These are phyloP conservation scores for Amaranthus tricolor DNA, from an alignment of 179 eudicot genomes.

Conservation along the genomic window DNA sequence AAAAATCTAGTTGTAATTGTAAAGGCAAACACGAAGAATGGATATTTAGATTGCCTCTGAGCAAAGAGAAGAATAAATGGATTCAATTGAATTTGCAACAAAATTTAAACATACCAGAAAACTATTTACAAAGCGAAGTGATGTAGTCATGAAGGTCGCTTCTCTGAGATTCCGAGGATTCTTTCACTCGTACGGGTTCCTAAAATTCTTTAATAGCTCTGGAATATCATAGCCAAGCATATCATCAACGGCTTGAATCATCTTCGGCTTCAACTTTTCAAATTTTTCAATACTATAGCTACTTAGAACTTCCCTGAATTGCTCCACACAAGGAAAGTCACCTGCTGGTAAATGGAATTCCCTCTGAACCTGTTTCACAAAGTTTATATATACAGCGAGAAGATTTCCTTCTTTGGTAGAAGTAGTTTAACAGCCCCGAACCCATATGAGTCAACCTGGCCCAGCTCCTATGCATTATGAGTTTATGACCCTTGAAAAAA, in stretches of 20 bases:
- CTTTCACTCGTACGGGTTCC: constrained; percentile 70
- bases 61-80: constrained; percentile 6
- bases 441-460: too few relatives aligned
- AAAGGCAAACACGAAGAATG: neutral
- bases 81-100: neutral
- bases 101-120: constrained; percentile 9
- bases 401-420: neutral
- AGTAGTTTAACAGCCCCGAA: neutral
- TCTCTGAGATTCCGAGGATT: neutral
- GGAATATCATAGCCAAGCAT: constrained; percentile 94
- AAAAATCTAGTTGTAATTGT: neutral
- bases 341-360: constrained; percentile 84
- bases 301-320: constrained; percentile 62
- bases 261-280: constrained; percentile 88
- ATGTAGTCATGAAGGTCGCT: neutral
- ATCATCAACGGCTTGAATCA: constrained; percentile 88
- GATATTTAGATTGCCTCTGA: constrained; percentile 10
- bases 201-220: constrained; percentile 76
- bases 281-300: constrained; percentile 73
- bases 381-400: constrained; percentile 1
- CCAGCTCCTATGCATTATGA: too few relatives aligned
- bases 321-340: constrained; percentile 79
- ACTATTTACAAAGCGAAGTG: constrained; percentile 23
- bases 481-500: too few relatives aligned
- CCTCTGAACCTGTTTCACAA: constrained; percentile 58